Conservation (phyloP, 2,329 filamentous ascomycete species). For the Trichoderma harzianum region DNA sequence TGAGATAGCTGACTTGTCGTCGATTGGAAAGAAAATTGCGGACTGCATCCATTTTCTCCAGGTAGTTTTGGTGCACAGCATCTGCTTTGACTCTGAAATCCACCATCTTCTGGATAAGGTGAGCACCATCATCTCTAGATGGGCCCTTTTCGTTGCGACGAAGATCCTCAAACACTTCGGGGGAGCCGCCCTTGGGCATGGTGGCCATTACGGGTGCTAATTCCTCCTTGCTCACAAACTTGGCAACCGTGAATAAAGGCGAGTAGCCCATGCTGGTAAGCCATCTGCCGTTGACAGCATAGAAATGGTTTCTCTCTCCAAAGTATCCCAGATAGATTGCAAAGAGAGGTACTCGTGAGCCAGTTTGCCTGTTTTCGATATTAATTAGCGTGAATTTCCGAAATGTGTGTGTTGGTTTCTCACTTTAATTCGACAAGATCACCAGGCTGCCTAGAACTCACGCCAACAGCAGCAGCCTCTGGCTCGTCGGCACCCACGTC, state of each 20-base stretch:
- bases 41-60: slow-evolving; percentile 47
- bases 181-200: slow-evolving; percentile 29
- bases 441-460: slow-evolving; percentile 36
- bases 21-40: slow-evolving; percentile 39
- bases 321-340: slow-evolving; percentile 53
- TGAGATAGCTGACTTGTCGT: slow-evolving; percentile 42
- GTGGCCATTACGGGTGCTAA: slow-evolving; percentile 37
- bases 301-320: slow-evolving; percentile 52
- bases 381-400: slow-evolving; percentile 15
- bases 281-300: slow-evolving; percentile 51
- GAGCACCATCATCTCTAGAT: slow-evolving; percentile 40
- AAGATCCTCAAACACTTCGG: slow-evolving; percentile 33
- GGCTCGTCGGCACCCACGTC: slow-evolving; percentile 28
- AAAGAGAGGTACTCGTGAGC: slow-evolving; percentile 46
- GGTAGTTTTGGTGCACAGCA: slow-evolving; percentile 45
- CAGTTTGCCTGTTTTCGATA: slow-evolving; percentile 25
- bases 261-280: slow-evolving; percentile 40
- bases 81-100: slow-evolving; percentile 43
- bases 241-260: slow-evolving; percentile 48
- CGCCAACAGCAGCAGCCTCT: slow-evolving; percentile 27
- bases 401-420: background rate
- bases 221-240: slow-evolving; percentile 43
- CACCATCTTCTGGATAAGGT: slow-evolving; percentile 47
- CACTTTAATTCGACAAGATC: slow-evolving; percentile 51
- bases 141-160: slow-evolving; percentile 40